phyloP scores from a whole-genome alignment of 345 rosid species.

The Fremontodendron californicum region DNA sequence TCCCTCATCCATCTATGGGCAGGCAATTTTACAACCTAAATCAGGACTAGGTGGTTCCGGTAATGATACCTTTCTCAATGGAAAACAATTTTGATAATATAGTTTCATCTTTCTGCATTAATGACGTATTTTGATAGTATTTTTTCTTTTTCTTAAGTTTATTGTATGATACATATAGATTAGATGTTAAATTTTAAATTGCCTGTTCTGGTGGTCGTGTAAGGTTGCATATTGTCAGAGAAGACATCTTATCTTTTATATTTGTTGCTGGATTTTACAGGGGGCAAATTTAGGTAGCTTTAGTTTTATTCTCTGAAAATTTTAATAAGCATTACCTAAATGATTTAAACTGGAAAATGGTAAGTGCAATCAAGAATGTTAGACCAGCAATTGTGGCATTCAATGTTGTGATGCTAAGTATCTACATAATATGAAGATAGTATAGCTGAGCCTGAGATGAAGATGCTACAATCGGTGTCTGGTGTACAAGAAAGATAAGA shows the following conservation, averaged over 20 bases:
- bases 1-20: constrained; percentile 57
- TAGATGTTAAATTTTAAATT: neutral
- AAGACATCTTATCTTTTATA: neutral
- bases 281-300: neutral
- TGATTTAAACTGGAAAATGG: neutral
- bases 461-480: neutral
- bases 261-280: neutral
- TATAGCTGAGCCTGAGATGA: constrained; percentile 5
- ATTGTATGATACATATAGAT: neutral
- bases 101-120: neutral
- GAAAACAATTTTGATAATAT: neutral
- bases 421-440: neutral
- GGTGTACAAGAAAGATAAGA: constrained; percentile 4
- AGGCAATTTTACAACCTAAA: constrained; percentile 53
- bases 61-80: constrained; percentile 12
- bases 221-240: neutral
- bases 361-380: neutral
- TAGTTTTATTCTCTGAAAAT: neutral
- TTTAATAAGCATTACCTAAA: neutral
- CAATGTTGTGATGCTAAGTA: neutral
- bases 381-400: neutral
- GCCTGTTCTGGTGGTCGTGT: neutral
- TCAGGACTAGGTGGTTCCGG: constrained; percentile 48
- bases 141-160: neutral
- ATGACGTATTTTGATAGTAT: neutral